Percentiles rank a stretch among this genome's conserved stretches.
phyloP scores from a whole-genome alignment of 805 yeast genomes.

The Yarrowia sp. region DNA sequence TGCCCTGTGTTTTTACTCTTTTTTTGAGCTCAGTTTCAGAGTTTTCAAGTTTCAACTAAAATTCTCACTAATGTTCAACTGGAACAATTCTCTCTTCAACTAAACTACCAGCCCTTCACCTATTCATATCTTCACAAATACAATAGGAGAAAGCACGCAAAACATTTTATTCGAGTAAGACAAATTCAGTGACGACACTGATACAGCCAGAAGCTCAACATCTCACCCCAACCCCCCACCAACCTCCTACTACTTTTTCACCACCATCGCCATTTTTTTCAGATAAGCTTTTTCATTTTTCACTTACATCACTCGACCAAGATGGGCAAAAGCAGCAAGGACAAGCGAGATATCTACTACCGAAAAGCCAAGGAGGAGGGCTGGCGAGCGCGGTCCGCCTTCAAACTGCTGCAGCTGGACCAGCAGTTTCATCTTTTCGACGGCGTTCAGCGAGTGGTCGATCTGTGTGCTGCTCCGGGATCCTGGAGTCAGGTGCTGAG shows the following conservation, averaged over 20 bases:
- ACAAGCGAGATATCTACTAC: conserved; percentile 87
- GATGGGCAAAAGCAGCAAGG: conserved; percentile 96
- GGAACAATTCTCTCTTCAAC: too few species aligned
- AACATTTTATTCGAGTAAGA: too few species aligned
- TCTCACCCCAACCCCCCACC: background rate
- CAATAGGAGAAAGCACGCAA: too few species aligned
- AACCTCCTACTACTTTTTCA: too few species aligned
- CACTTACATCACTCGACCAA: background rate
- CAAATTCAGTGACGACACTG: too few species aligned
- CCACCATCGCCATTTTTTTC: background rate
- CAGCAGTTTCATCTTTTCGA: conserved; percentile 85
- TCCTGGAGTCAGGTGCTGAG: conserved; percentile 98
- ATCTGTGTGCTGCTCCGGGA: conserved; percentile 98
- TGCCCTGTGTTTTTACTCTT: too few species aligned
- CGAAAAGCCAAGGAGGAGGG: conserved; percentile 97
- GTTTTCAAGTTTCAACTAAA: too few species aligned
- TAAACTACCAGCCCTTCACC: too few species aligned
- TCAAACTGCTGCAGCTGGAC: conserved; percentile 86
- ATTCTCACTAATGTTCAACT: too few species aligned
- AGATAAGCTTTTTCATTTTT: conserved; percentile 11
- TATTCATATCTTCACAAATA: too few species aligned
- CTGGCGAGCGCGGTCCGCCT: conserved; percentile 96
- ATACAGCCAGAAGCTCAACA: too few species aligned
- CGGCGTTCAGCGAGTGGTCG: conserved; percentile 84
- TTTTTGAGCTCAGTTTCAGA: too few species aligned